Evolutionary conservation across 257 asterid genomes (phyloP).

Genomic region (Solanum clarkiae): DNA sequence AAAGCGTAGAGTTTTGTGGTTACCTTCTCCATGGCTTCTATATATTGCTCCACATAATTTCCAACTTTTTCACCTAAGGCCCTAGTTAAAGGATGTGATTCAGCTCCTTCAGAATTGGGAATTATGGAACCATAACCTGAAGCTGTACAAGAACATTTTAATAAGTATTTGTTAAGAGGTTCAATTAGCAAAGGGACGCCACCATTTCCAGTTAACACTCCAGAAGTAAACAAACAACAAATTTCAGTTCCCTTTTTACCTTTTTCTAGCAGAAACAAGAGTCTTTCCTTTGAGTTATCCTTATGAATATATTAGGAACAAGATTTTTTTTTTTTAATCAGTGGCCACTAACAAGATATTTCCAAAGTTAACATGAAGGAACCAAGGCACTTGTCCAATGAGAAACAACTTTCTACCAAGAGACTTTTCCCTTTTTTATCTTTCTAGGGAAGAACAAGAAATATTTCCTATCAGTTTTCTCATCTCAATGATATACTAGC

Average conservation of each 20-base stretch:
- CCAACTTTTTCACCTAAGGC: slow-evolving; percentile 71
- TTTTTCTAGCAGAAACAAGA: not conserved
- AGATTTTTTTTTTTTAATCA: not conserved
- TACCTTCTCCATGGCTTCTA: slow-evolving; percentile 97
- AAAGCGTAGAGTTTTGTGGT: not conserved
- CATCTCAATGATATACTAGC: not conserved
- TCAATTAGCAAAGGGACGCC: not conserved
- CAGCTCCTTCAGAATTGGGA: slow-evolving; percentile 68
- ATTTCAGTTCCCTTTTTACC: not conserved
- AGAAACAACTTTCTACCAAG: not conserved
- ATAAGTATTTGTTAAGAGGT: not conserved
- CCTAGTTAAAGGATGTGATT: slow-evolving; percentile 59
- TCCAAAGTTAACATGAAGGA: not conserved
- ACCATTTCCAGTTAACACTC: not conserved
- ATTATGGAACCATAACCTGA: slow-evolving; percentile 85
- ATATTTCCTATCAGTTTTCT: not conserved
- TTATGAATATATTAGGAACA: not conserved
- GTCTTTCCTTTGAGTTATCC: not conserved
- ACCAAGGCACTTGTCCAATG: not conserved
- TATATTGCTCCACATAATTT: slow-evolving; percentile 45
- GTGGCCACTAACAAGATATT: not conserved
- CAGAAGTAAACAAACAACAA: not conserved
- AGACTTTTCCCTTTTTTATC: not conserved
- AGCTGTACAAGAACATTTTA: slow-evolving; percentile 21
- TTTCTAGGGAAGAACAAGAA: not conserved